Conservation (phyloP, 148 eudicot genomes). For the Dysphania ambrosioides region DNA sequence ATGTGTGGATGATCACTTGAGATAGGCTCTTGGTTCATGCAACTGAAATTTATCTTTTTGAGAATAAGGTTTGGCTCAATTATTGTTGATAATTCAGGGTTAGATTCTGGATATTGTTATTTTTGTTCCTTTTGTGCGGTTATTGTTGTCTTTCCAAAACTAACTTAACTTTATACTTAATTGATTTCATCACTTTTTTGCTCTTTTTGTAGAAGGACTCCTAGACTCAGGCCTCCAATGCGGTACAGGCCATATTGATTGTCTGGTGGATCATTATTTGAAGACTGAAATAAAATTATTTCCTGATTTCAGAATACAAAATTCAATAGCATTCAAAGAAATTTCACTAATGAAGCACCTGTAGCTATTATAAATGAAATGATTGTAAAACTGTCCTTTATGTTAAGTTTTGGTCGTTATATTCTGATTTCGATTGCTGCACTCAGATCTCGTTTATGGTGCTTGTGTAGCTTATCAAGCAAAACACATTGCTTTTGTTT, state of each 20-base stretch:
- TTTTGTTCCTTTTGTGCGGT: background rate
- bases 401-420: conserved; percentile 8
- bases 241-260: conserved; percentile 38
- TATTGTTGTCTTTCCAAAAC: background rate
- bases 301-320: conserved; percentile 1
- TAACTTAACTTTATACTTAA: background rate
- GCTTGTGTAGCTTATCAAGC: background rate
- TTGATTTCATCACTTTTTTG: background rate
- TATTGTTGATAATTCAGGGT: too few species aligned
- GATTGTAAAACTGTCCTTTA: conserved; percentile 18
- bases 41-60: too few species aligned
- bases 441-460: background rate
- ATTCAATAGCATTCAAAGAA: conserved; percentile 18
- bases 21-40: too few species aligned
- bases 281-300: background rate
- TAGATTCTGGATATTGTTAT: background rate
- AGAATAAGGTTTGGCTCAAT: too few species aligned
- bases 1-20: too few species aligned
- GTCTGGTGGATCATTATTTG: background rate
- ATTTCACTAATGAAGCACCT: background rate
- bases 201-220: conserved; percentile 25
- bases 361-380: conserved; percentile 10
- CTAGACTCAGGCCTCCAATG: conserved; percentile 33
- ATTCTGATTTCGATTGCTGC: background rate
- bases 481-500: background rate